Percentiles rank a stretch among this genome's conserved stretches.
Evolutionary conservation across 805 yeast species (phyloP).

Genomic region (Ogataea angusta): DNA sequence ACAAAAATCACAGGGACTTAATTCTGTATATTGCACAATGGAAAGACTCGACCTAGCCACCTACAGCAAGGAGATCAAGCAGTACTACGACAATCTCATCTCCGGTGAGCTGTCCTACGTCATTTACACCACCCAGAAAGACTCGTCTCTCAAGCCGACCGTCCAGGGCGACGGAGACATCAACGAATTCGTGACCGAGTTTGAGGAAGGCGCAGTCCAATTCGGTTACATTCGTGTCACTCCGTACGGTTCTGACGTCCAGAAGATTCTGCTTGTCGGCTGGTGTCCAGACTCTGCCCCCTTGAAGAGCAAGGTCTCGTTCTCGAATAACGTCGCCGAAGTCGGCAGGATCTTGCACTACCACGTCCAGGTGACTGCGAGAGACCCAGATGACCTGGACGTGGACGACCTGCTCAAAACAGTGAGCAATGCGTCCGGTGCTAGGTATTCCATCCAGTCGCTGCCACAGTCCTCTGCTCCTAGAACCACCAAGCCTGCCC

Average conservation of each 20-base stretch:
- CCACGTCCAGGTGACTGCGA: conserved; percentile 96
- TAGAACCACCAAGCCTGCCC: conserved; percentile 9
- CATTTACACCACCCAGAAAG: conserved; percentile 70
- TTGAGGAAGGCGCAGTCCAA: conserved; percentile 84
- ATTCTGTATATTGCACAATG: conserved; percentile 32
- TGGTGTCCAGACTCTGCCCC: conserved; percentile 99
- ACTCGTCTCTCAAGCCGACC: conserved; percentile 45
- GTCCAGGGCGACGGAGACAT: conserved; percentile 63
- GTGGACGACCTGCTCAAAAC: conserved; percentile 70
- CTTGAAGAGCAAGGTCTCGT: conserved; percentile 66
- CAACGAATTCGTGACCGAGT: conserved; percentile 72
- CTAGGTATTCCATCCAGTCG: conserved; percentile 74
- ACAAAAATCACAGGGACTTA: background rate
- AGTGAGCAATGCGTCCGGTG: conserved; percentile 91
- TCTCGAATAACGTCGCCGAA: conserved; percentile 73
- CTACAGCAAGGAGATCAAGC: conserved; percentile 71
- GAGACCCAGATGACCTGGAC: conserved; percentile 87
- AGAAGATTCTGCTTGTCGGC: conserved; percentile 79
- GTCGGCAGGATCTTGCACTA: conserved; percentile 76
- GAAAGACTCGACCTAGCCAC: conserved; percentile 60
- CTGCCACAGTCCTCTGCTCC: conserved; percentile 18
- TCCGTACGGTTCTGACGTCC: conserved; percentile 89
- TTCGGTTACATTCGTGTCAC: conserved; percentile 85
- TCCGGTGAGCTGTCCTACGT: conserved; percentile 78
- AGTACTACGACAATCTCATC: conserved; percentile 73